Percentiles rank a stretch among this genome's conserved stretches.
Evolutionary conservation across 2,329 filamentous ascomycete genomes (phyloP).

Genomic region (Talaromyces albobiverticillius): DNA sequence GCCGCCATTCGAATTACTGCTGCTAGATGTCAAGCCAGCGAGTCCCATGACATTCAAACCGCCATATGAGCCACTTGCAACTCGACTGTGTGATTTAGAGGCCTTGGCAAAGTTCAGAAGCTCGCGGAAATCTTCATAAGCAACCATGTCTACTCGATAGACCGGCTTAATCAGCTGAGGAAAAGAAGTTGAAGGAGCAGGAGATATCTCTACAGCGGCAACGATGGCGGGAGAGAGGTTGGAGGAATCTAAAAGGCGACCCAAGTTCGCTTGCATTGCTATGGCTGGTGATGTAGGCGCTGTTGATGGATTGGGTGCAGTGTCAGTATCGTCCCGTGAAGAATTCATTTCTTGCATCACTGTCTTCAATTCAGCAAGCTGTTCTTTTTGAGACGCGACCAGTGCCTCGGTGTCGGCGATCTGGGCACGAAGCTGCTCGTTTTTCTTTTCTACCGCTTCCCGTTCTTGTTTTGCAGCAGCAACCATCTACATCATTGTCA

Average conservation of each 20-base stretch:
- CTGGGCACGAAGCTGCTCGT: constrained; percentile 82
- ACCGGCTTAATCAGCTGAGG: constrained; percentile 79
- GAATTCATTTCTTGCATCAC: constrained; percentile 88
- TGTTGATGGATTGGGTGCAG: constrained; percentile 62
- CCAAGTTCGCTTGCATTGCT: constrained; percentile 44
- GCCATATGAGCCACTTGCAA: constrained; percentile 68
- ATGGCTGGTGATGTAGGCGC: constrained; percentile 78
- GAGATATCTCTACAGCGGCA: constrained; percentile 52
- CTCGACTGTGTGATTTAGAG: constrained; percentile 61
- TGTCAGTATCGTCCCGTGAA: constrained; percentile 65
- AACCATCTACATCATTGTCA: constrained; percentile 66
- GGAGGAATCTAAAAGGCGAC: constrained; percentile 59
- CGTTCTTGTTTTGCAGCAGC: constrained; percentile 82
- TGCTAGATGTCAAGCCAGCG: constrained; percentile 38
- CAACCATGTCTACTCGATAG: constrained; percentile 73
- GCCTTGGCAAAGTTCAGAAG: constrained; percentile 68
- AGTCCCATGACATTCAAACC: constrained; percentile 60
- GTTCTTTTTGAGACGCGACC: constrained; percentile 86
- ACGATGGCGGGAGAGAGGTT: constrained; percentile 51
- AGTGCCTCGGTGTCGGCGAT: constrained; percentile 82
- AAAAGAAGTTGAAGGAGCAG: constrained; percentile 68
- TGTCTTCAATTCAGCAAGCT: constrained; percentile 82
- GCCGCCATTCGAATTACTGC: constrained; percentile 54
- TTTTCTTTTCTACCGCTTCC: constrained; percentile 75
- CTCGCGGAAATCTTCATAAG: constrained; percentile 81